Percentiles rank a stretch among this genome's conserved stretches.
Conservation (phyloP, 1,139 yeast genomes). For the Suhomyces chickasaworum region DNA sequence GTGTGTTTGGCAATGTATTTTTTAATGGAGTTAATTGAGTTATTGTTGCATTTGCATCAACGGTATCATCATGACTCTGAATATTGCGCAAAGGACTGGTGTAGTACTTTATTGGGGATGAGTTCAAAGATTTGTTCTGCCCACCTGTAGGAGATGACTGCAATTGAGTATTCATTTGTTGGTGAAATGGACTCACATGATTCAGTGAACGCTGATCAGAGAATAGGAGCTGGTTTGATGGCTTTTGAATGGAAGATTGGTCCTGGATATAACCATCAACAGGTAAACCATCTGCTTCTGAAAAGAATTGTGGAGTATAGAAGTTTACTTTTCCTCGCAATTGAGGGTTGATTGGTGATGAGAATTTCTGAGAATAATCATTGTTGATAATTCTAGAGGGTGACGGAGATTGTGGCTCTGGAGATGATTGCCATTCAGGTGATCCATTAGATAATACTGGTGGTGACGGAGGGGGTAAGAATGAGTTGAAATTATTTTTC, state of each 20-base stretch:
- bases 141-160: constrained; percentile 36
- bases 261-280: constrained; percentile 7
- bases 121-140: constrained; percentile 19
- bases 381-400: constrained; percentile 15
- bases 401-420: constrained; percentile 46
- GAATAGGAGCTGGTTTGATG: constrained; percentile 2
- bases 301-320: constrained; percentile 45
- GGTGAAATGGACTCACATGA: constrained; percentile 12
- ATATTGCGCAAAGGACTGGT: constrained; percentile 31
- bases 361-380: constrained; percentile 17
- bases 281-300: constrained; percentile 24
- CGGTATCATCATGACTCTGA: constrained; percentile 34
- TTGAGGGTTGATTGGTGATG: constrained; percentile 34
- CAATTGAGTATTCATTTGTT: constrained; percentile 10
- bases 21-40: constrained; percentile 46
- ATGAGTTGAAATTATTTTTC: constrained; percentile 24
- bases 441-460: constrained; percentile 42
- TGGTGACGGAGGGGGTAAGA: constrained; percentile 47
- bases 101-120: constrained; percentile 38
- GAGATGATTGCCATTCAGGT: constrained; percentile 44
- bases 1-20: constrained; percentile 37
- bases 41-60: constrained; percentile 45
- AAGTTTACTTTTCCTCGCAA: constrained; percentile 27
- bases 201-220: constrained; percentile 3
- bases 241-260: constrained; percentile 15